Evolutionary conservation across 176 grass and related monocot genomes (phyloP), one percentile per base, ranked within the genome.

Genomic region (Melocanna baccifera): DNA sequence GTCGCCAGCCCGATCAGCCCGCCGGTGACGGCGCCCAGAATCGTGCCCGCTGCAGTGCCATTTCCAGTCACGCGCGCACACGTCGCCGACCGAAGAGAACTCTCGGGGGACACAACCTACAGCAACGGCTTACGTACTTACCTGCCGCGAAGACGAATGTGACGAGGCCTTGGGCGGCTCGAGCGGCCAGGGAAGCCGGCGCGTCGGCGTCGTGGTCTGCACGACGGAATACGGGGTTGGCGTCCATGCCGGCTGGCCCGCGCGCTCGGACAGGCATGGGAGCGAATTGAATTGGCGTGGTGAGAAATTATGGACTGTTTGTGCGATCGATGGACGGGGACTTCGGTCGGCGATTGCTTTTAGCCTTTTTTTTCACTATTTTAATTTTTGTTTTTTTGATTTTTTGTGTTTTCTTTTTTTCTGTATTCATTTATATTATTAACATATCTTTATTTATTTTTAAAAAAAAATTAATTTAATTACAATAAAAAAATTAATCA

Each of bases 1-100:
- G 91, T 88, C 12, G 91, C 91, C 45, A 91, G 67, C 26, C 91
- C 91, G 52, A 91, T 83, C 82, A 90, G 71, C 43, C 85, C 91
- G 81, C 91, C 91, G 29, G 91, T 93, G 56, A 90, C 75, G 4
- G 88, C 91, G 50, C 91, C 88, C 11, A 91, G 73, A 19, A 91
- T 30, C 14, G 87, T 80, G 16, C 91, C 91, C 71, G 88, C 91
- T 86, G 78, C 36, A 84, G 20, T 4, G 50, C 18, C 52, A 40
- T 20, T 10, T 30, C 45, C 65, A 26, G 48, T 39, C n/a, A 66
- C 30, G 36, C 42, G 45, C 73, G 30, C 25, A 8, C 50, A 56
- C 26, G 45, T 52, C 65, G 4, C 52, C 51, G 18, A 22, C 20
- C 51, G 34, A 19, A 51, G n/a, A 28, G 4, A 65, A 53, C n/a